Evolutionary conservation across 2,329 filamentous ascomycete genomes (phyloP), one percentile per base, ranked within the genome.

Genomic region (Coniochaeta sp.): DNA sequence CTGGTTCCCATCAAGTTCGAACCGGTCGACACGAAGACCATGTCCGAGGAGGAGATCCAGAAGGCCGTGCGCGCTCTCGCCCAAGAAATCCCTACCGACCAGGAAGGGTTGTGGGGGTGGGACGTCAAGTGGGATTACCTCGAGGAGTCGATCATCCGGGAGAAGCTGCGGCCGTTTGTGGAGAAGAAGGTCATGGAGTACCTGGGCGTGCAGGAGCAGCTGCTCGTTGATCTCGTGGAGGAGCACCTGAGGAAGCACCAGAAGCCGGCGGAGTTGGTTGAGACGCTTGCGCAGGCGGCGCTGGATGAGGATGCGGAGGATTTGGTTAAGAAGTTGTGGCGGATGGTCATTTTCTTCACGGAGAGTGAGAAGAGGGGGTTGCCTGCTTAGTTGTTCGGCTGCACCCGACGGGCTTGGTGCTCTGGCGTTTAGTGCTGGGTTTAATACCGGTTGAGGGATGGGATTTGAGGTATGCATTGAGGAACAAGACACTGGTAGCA

Each of bases 171-270:
- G 63, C 91, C 92, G 27, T 99, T 96, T 71, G 89, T 97, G 52
- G 91, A 96, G 75, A 95, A 95, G 80, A 99, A 97, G 78, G 89
- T 97, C 60, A 86, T 99, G 55, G 94, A 99, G 69, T 95, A 94
- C 61, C 79, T 99, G 48, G 95, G 95, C 54, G 88, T 99, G 53
- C 91, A 97, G 70, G 94, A 99, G 68, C 89, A 97, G 71, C 85
- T 96, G 72, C 75, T 99, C 47, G 91, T 99, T 28, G 91, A 96
- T 64, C 86, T 94, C 40, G 90, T 97, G 33, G 86, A 96, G 64
- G 87, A 91, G 62, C 90, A 95, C 68, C 73, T 99, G 56, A 81
- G 86, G 57, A 85, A 84, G 60, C 84, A 86, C 60, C 85, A 84
- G 24, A 79, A 78, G 56, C 89, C 94, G n/a, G 79, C 84, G 55